Percentiles rank a stretch among this genome's conserved stretches.
phyloP scores from a whole-genome alignment of 2,329 filamentous ascomycete genomes.

The Clarireedia monteithiana region DNA sequence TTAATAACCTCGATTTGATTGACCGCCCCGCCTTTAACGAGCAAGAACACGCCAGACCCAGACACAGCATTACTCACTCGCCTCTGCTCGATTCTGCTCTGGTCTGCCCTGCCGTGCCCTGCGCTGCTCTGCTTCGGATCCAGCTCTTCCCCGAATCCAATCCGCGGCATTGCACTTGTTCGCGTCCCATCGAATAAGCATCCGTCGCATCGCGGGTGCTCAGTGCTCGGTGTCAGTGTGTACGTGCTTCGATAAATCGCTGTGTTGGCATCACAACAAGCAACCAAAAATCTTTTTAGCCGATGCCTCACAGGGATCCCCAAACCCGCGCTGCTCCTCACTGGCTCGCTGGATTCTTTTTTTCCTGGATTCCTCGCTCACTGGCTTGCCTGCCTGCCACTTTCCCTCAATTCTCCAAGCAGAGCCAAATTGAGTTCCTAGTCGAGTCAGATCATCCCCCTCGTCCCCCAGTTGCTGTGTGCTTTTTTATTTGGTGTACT shows the following conservation, averaged over 20 bases:
- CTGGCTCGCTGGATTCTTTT: background rate
- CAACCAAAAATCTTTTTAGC: slow-evolving; percentile 11
- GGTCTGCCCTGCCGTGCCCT: no score
- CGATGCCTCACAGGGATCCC: slow-evolving; percentile 6
- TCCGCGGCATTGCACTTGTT: slow-evolving; percentile 5
- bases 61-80: background rate
- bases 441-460: no score
- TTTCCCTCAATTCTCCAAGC: no score
- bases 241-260: slow-evolving; percentile 3
- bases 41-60: background rate
- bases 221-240: background rate
- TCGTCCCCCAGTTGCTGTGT: no score
- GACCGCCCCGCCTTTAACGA: background rate
- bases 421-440: no score
- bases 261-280: slow-evolving; percentile 22
- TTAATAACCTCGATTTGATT: background rate
- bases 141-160: background rate
- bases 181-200: slow-evolving; percentile 18
- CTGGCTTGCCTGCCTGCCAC: no score
- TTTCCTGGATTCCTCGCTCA: background rate
- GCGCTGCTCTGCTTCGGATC: no score
- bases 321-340: background rate
- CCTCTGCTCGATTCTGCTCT: no score
- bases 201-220: background rate
- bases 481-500: no score